Evolutionary conservation across 78 protist species (phyloP).

Genomic region (Monosiga brevicollis): DNA sequence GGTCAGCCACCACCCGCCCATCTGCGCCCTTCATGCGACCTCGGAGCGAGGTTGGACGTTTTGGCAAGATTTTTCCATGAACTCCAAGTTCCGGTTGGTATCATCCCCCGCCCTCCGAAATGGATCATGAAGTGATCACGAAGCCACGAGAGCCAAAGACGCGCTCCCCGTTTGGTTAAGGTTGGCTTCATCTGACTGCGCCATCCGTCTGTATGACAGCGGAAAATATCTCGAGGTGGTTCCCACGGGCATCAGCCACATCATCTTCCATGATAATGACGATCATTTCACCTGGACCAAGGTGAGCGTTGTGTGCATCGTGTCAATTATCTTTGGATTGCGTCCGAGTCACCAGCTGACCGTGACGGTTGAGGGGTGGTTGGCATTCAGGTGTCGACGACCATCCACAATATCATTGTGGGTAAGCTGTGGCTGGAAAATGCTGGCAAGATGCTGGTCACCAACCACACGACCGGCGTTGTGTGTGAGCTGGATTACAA

Average conservation of each 20-base stretch:
- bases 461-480: constrained; percentile 23
- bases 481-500: constrained; percentile 3
- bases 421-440: constrained; percentile 34
- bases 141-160: too few species aligned
- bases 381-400: not conserved
- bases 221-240: constrained; percentile 21
- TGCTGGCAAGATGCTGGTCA: constrained; percentile 21
- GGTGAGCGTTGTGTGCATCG: too few species aligned
- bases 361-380: not conserved
- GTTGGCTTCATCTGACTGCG: too few species aligned
- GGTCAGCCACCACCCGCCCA: constrained; percentile 40
- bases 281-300: constrained; percentile 27
- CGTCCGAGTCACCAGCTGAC: not conserved
- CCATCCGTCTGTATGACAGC: not conserved
- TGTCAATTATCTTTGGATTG: not conserved
- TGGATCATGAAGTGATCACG: too few species aligned
- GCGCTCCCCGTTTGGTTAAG: too few species aligned
- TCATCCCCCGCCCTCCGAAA: too few species aligned
- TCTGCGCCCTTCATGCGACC: constrained; percentile 25
- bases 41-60: constrained; percentile 13
- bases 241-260: constrained; percentile 3
- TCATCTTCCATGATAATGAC: constrained; percentile 8
- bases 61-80: constrained; percentile 19
- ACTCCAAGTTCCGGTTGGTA: constrained; percentile 15
- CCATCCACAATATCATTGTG: constrained; percentile 24